Percentiles rank a stretch among this genome's conserved stretches.
These are phyloP conservation scores for Fusarium gaditjirri DNA, from an alignment of 2,329 filamentous ascomycete genomes.

Conservation along the genomic window DNA sequence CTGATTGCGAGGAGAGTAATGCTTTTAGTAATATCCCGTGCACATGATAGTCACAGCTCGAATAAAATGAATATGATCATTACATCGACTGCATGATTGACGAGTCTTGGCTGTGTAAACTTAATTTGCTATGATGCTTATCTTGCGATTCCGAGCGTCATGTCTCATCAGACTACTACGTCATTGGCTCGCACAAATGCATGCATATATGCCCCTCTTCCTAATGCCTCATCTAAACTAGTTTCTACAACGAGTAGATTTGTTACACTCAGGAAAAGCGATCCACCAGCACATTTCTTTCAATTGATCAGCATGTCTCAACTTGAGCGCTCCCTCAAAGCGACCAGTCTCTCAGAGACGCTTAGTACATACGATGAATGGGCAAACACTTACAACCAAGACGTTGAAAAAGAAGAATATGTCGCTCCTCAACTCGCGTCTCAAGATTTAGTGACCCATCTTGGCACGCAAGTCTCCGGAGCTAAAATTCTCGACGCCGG, in stretches of 20 bases:
- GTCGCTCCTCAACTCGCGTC: slow-evolving; percentile 52
- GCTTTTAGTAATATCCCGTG: neutral
- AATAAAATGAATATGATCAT: accelerated
- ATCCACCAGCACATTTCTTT: too few species aligned
- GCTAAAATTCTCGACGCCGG: slow-evolving; percentile 59
- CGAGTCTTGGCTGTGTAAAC: neutral
- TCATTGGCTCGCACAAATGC: neutral
- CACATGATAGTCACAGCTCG: neutral
- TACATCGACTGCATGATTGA: accelerated
- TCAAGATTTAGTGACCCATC: slow-evolving; percentile 42
- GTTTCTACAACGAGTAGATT: neutral
- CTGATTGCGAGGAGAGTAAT: too few species aligned
- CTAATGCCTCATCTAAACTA: neutral
- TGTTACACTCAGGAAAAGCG: too few species aligned
- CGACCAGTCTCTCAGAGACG: slow-evolving; percentile 13
- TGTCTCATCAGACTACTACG: neutral
- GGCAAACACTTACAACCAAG: slow-evolving; percentile 45
- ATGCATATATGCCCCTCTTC: too few species aligned
- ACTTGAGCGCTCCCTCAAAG: slow-evolving; percentile 15
- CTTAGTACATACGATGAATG: slow-evolving; percentile 39
- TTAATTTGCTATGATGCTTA: neutral
- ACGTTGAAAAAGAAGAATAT: slow-evolving; percentile 49
- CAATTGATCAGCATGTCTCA: neutral
- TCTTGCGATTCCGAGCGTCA: neutral
- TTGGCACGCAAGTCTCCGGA: slow-evolving; percentile 6